phyloP scores from a whole-genome alignment of 2,329 filamentous ascomycete species.

The Colletotrichum sublineola region DNA sequence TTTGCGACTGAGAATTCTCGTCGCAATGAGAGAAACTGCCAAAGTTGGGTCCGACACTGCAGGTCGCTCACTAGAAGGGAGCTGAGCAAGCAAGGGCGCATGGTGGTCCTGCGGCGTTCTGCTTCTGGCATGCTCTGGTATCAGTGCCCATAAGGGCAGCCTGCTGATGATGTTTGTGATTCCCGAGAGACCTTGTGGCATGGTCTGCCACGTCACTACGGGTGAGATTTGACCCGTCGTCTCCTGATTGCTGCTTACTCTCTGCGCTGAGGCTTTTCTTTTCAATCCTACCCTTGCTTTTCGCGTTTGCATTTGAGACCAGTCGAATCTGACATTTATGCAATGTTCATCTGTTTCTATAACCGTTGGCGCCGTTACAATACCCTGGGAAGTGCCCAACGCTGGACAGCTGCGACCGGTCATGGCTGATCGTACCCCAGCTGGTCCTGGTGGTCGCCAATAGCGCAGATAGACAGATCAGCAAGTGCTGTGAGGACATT shows the following conservation, averaged over 20 bases:
- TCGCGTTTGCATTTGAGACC: slow-evolving; percentile 24
- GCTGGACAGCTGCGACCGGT: slow-evolving; percentile 27
- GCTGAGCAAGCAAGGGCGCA: slow-evolving; percentile 16
- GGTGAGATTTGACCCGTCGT: slow-evolving; percentile 41
- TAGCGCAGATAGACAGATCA: slow-evolving; percentile 2
- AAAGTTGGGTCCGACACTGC: slow-evolving; percentile 23
- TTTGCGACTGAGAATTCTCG: slow-evolving; percentile 18
- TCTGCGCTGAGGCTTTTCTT: not conserved
- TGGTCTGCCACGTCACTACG: slow-evolving; percentile 36
- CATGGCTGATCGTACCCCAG: slow-evolving; percentile 4
- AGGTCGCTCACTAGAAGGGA: slow-evolving; percentile 12
- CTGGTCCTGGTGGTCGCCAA: slow-evolving; percentile 6
- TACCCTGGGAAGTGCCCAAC: not conserved
- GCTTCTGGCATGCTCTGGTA: slow-evolving; percentile 28
- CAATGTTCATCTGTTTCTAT: slow-evolving; percentile 17
- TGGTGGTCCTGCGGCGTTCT: slow-evolving; percentile 8
- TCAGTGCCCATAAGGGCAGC: slow-evolving; percentile 19
- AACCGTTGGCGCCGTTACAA: slow-evolving; percentile 14
- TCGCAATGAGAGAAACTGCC: slow-evolving; percentile 13
- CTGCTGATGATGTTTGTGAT: slow-evolving; percentile 24
- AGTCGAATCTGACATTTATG: slow-evolving; percentile 31
- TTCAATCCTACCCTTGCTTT: not conserved
- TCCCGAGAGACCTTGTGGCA: slow-evolving; percentile 26
- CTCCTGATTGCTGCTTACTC: slow-evolving; percentile 1
- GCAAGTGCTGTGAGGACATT: slow-evolving; percentile 1